Evolutionary conservation across 2,329 filamentous ascomycete genomes (phyloP), one percentile per base, ranked within the genome.

Genomic region (Fusarium multiceps): DNA sequence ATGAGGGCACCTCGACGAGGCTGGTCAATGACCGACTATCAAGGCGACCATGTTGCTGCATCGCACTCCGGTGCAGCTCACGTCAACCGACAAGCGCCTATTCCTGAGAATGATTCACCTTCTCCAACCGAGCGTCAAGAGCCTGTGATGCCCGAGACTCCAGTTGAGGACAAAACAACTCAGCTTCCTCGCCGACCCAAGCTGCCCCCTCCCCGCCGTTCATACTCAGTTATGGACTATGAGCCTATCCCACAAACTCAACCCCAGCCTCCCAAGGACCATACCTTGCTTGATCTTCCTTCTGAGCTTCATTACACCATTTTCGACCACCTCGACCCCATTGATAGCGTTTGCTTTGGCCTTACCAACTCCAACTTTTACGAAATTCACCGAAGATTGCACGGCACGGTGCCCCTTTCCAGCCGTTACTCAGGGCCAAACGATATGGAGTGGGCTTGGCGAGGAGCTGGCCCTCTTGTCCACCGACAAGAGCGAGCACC

Each of bases 361-460:
- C 82, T 90, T 55, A 85, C 87, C 40, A 87, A 84, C 80, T 82
- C 82, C 45, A 82, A 85, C 75, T 84, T 89, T 69, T 90, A 90
- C 77, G 79, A 81, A 34, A 87, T 90, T 72, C 87, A 89, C 77
- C 82, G 83, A 27, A 83, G 83, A 57, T 82, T 88, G 78, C 84
- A 88, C 76, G 86, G 85, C 55, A 80, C 77, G 10, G 84, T 90
- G n/a, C 81, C 87, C 12, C 83, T 90, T 18, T 85, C 84, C 20
- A 83, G 84, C 48, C 84, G 88, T 16, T 88, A 89, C 47, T 76
- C 82, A 9, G 88, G 88, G 1, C 88, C 88, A 57, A 90, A 90
- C 77, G 84, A 88, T 68, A 83, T 89, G 74, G 88, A 90, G 75
- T 88, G 86, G 83, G 88, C 88, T 46, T 90, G 88, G 87, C 85